Evolutionary conservation across 768 basidiomycete species (phyloP).

Genomic region (Sarcodon aspratus): DNA sequence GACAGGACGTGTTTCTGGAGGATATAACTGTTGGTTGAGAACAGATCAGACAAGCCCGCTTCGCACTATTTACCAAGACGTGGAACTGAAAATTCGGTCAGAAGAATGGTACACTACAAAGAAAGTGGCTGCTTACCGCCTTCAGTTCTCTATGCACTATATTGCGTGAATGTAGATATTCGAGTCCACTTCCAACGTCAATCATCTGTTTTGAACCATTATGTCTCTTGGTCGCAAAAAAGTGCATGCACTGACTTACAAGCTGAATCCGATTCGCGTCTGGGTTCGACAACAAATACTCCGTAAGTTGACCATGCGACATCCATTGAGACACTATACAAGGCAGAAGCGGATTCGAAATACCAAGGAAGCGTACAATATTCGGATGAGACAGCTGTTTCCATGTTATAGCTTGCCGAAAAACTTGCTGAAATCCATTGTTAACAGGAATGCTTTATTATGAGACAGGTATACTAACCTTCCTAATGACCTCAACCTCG

Average conservation of each 20-base stretch:
- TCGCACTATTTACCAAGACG: not conserved
- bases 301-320: conserved; percentile 3
- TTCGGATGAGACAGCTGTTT: conserved; percentile 1
- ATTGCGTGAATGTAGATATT: conserved; percentile 1
- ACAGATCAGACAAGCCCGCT: too few species aligned
- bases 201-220: not conserved
- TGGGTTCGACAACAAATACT: conserved; percentile 2
- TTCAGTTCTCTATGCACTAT: conserved; percentile 4
- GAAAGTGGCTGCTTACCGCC: not conserved
- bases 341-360: not conserved
- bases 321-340: conserved; percentile 5
- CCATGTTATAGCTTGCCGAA: conserved; percentile 1
- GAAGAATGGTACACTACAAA: not conserved
- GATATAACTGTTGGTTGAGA: not conserved
- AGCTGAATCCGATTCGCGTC: not conserved
- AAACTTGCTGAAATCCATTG: not conserved
- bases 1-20: not conserved
- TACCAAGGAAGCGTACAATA: conserved; percentile 1
- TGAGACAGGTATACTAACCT: too few species aligned
- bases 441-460: too few species aligned
- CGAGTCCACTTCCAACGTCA: not conserved
- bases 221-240: too few species aligned
- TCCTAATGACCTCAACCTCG: too few species aligned
- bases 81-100: not conserved
- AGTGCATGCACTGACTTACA: not conserved